Percentiles rank a stretch among this genome's conserved stretches.
Evolutionary conservation across 768 basidiomycete genomes (phyloP).

Genomic region (Russula abietina): DNA sequence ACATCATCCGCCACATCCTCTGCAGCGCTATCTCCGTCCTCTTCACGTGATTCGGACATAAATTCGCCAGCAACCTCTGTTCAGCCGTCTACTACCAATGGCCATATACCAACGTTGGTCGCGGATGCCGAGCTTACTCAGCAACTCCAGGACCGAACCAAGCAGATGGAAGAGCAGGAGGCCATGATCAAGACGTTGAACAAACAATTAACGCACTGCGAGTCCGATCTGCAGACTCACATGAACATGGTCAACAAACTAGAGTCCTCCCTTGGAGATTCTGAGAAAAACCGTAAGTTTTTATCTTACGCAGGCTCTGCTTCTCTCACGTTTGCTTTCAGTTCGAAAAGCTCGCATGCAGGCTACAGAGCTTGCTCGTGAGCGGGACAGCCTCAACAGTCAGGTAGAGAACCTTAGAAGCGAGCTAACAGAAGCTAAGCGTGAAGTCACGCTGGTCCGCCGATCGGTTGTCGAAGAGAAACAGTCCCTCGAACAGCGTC

Average conservation of each 20-base stretch:
- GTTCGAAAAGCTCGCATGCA: conserved; percentile 94
- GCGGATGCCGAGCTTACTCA: conserved; percentile 51
- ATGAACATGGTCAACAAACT: conserved; percentile 84
- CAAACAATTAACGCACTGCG: conserved; percentile 90
- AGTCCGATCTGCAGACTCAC: conserved; percentile 83
- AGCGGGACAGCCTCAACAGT: conserved; percentile 66
- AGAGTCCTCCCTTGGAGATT: conserved; percentile 82
- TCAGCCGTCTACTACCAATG: conserved; percentile 33
- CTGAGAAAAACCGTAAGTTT: conserved; percentile 84
- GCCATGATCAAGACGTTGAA: conserved; percentile 91
- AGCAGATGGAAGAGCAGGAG: conserved; percentile 77
- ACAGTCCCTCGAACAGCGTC: conserved; percentile 71
- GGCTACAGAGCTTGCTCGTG: conserved; percentile 80
- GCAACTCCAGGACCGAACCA: conserved; percentile 67
- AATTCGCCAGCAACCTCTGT: conserved; percentile 57
- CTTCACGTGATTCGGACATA: conserved; percentile 58
- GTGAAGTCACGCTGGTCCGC: conserved; percentile 71
- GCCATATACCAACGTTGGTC: conserved; percentile 29
- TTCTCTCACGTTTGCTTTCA: conserved; percentile 29
- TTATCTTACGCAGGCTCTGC: not conserved
- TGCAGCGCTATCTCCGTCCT: conserved; percentile 46
- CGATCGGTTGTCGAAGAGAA: conserved; percentile 84
- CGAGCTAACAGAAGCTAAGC: conserved; percentile 72
- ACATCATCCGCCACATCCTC: conserved; percentile 50
- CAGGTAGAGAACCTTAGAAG: conserved; percentile 62